Conservation (phyloP, 2,329 filamentous ascomycete genomes). For the Fusarium kyushuense region DNA sequence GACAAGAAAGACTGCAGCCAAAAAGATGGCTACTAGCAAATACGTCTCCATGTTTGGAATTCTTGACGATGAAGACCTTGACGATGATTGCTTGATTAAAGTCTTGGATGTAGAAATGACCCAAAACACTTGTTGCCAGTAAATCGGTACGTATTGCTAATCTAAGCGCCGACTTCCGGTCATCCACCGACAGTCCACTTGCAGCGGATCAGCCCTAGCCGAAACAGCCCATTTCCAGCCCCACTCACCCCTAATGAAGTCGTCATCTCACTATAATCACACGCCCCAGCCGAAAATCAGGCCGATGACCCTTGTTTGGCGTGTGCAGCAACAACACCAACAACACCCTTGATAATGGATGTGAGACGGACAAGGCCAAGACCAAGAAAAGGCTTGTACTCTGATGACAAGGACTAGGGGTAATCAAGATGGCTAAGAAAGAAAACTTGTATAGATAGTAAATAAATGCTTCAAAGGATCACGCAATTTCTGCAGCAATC, state of each 20-base stretch:
- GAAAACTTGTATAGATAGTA: slow-evolving; percentile 16
- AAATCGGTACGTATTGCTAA: background rate
- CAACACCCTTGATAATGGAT: background rate
- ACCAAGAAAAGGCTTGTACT: background rate
- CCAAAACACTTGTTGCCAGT: no score
- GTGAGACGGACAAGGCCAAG: background rate
- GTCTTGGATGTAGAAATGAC: background rate
- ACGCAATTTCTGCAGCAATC: background rate
- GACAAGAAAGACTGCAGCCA: slow-evolving; percentile 6
- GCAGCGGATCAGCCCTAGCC: slow-evolving; percentile 16
- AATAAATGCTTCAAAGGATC: background rate
- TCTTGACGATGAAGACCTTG: background rate
- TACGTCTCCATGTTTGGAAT: slow-evolving; percentile 7
- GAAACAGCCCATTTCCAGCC: slow-evolving; percentile 4
- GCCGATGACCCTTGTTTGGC: background rate
- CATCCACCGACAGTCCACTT: background rate
- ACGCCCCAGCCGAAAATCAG: slow-evolving; percentile 12
- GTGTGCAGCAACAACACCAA: background rate
- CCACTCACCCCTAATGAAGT: background rate
- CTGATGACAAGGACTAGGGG: background rate
- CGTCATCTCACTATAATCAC: background rate
- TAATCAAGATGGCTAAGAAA: background rate
- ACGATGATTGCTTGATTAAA: background rate
- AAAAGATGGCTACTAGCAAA: background rate
- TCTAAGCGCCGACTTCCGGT: background rate